These are phyloP conservation scores for Neurospora crassa DNA, from an alignment of 2,329 filamentous ascomycete genomes.

Conservation along the genomic window DNA sequence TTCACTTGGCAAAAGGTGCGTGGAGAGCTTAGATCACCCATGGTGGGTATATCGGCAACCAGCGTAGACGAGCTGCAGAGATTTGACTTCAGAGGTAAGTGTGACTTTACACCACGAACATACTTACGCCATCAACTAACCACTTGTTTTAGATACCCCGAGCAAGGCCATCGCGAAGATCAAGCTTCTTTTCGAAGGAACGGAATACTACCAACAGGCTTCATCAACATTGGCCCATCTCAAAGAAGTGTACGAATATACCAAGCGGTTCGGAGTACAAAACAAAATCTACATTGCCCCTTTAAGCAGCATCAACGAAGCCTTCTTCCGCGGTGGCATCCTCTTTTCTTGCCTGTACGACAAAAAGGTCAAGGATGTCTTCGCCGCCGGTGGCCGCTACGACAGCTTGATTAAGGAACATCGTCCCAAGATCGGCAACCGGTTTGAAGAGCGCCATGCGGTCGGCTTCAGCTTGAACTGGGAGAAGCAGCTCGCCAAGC, in stretches of 20 bases:
- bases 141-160: conserved; percentile 34
- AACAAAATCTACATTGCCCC: conserved; percentile 79
- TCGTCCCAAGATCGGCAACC: conserved; percentile 56
- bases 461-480: conserved; percentile 89
- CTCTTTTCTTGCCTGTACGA: conserved; percentile 89
- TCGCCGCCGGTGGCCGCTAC: conserved; percentile 89
- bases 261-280: conserved; percentile 63
- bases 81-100: conserved; percentile 77
- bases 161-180: conserved; percentile 48
- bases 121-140: conserved; percentile 7
- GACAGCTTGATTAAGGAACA: conserved; percentile 82
- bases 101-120: background rate
- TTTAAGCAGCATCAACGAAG: conserved; percentile 80
- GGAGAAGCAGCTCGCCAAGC: conserved; percentile 65
- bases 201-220: conserved; percentile 62
- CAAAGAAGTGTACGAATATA: conserved; percentile 66
- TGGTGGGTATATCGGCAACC: conserved; percentile 76
- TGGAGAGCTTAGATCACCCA: conserved; percentile 68
- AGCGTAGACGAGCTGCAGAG: conserved; percentile 81
- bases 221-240: conserved; percentile 72
- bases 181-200: conserved; percentile 51
- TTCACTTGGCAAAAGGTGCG: conserved; percentile 77
- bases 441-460: conserved; percentile 61
- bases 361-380: conserved; percentile 71
- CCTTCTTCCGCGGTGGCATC: conserved; percentile 77